Evolutionary conservation across 176 grass and related monocot genomes (phyloP).

Genomic region (Eremochloa ophiuroides): DNA sequence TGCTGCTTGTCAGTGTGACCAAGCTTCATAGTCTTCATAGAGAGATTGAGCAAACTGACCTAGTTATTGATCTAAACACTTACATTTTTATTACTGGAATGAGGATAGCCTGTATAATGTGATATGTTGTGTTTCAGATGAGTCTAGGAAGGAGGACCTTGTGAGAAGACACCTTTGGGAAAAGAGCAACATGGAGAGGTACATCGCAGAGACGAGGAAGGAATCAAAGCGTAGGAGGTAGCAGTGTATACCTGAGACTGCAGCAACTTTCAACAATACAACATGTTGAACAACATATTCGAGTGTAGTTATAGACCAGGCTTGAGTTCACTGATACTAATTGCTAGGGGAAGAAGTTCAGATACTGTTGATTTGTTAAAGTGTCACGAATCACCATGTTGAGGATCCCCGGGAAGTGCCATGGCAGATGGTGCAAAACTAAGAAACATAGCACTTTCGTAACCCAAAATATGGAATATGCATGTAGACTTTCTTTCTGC

Average conservation of each 20-base stretch:
- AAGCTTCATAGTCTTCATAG: not conserved
- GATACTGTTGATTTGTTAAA: not conserved
- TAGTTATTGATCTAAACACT: not conserved
- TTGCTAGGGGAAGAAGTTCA: not conserved
- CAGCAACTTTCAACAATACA: not conserved
- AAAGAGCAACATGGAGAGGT: slow-evolving; percentile 80
- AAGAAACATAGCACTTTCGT: not conserved
- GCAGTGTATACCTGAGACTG: not conserved
- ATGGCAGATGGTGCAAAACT: not conserved
- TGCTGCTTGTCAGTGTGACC: not conserved
- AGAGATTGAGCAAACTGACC: not conserved
- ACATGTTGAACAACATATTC: not conserved
- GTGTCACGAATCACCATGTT: not conserved
- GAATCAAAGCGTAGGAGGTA: slow-evolving; percentile 84
- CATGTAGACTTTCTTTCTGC: not conserved
- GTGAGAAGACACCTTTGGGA: slow-evolving; percentile 73
- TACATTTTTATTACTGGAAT: not conserved
- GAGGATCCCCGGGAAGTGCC: not conserved
- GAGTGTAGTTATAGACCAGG: not conserved
- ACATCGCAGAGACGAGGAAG: slow-evolving; percentile 56
- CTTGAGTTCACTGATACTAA: not conserved
- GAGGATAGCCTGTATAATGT: not conserved
- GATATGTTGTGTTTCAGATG: slow-evolving; percentile 52
- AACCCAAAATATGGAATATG: not conserved
- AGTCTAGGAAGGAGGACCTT: slow-evolving; percentile 58